Conservation (phyloP, 257 asterid species). For the Penstemon newberryi region DNA sequence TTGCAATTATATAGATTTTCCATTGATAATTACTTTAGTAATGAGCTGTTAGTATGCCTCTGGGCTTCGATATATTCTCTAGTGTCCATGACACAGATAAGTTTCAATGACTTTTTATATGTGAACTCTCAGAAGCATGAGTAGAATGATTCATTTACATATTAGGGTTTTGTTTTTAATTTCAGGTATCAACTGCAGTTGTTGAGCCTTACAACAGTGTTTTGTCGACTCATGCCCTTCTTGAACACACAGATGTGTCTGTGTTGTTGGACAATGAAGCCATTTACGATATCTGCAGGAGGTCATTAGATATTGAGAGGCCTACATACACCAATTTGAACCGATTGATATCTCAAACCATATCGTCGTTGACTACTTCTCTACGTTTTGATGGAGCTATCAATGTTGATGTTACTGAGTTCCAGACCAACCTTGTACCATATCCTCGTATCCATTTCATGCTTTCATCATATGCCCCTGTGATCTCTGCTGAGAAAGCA, state of each 20-base stretch:
- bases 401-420: slow-evolving; percentile 82
- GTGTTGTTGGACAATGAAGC: slow-evolving; percentile 92
- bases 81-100: neutral
- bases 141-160: slow-evolving; percentile 1
- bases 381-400: slow-evolving; percentile 90
- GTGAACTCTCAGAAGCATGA: neutral
- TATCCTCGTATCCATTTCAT: slow-evolving; percentile 94
- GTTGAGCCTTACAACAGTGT: slow-evolving; percentile 98
- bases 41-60: neutral
- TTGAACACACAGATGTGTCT: slow-evolving; percentile 84
- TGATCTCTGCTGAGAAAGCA: slow-evolving; percentile 85
- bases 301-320: slow-evolving; percentile 86
- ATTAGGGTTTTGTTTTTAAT: slow-evolving; percentile 12
- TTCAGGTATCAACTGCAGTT: slow-evolving; percentile 92
- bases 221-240: slow-evolving; percentile 87
- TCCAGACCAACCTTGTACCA: slow-evolving; percentile 93
- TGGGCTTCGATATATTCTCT: neutral
- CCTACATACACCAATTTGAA: slow-evolving; percentile 86
- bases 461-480: slow-evolving; percentile 97
- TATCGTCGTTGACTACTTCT: slow-evolving; percentile 87
- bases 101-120: neutral
- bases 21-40: too few species aligned
- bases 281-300: slow-evolving; percentile 84
- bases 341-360: slow-evolving; percentile 80
- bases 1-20: too few species aligned